phyloP scores from a whole-genome alignment of 139 green algal species.

The Chlorella sp. region DNA sequence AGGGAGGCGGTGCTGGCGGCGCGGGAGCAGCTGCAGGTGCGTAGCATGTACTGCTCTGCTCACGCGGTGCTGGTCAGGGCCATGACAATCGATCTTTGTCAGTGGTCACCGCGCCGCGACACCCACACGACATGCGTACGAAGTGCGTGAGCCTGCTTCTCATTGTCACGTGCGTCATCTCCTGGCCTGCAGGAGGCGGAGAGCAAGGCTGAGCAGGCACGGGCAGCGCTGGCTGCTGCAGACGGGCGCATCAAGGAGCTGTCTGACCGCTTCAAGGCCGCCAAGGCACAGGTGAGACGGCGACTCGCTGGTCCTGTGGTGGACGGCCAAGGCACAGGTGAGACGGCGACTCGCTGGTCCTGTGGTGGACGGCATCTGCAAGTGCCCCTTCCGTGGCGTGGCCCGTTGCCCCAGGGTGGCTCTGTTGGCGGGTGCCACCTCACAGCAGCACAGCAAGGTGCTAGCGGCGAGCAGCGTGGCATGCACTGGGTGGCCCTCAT shows the following conservation, averaged over 20 bases:
- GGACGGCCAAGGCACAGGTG: constrained; percentile 5
- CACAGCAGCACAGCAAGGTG: too few species aligned
- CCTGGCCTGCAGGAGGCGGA: not conserved
- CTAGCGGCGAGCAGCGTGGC: too few species aligned
- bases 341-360: too few species aligned
- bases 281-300: constrained; percentile 9
- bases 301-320: too few species aligned
- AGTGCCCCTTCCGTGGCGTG: too few species aligned
- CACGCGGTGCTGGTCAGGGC: not conserved
- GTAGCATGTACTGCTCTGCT: not conserved
- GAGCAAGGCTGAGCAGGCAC: not conserved
- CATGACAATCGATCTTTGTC: not conserved
- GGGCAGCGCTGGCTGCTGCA: not conserved
- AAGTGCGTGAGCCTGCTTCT: not conserved
- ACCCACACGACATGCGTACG: too few species aligned
- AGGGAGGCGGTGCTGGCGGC: not conserved
- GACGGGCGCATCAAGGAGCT: constrained; percentile 1
- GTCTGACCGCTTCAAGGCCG: not conserved
- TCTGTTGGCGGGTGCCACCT: too few species aligned
- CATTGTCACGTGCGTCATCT: not conserved
- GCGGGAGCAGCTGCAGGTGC: not conserved
- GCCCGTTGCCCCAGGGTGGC: too few species aligned
- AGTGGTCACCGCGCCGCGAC: not conserved
- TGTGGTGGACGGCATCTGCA: too few species aligned
- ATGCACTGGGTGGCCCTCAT: too few species aligned